phyloP scores from a whole-genome alignment of 2,329 filamentous ascomycete species.

The Blastomyces gilchristii region DNA sequence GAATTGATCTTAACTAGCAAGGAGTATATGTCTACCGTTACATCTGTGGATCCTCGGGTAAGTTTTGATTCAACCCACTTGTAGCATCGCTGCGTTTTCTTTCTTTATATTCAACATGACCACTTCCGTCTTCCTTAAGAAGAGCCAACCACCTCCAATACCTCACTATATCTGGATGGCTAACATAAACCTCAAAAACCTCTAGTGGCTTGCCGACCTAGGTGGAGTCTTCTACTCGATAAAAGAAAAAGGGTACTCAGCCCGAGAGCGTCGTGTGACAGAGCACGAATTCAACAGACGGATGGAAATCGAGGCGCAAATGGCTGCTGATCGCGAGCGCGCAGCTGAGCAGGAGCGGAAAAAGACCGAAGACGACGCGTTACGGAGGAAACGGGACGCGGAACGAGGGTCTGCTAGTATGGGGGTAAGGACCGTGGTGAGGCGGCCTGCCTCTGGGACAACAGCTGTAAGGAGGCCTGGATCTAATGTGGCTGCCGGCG shows the following conservation, averaged over 20 bases:
- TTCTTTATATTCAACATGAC: not conserved
- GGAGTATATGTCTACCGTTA: constrained; percentile 97
- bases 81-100: not conserved
- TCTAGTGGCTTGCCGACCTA: constrained; percentile 77
- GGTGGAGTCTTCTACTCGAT: constrained; percentile 96
- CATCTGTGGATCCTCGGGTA: constrained; percentile 78
- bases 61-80: constrained; percentile 17
- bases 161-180: not conserved
- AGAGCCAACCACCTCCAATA: not conserved
- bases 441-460: constrained; percentile 23
- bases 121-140: not conserved
- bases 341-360: constrained; percentile 33
- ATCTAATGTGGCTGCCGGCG: constrained; percentile 15
- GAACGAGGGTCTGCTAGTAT: constrained; percentile 23
- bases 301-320: constrained; percentile 87
- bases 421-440: constrained; percentile 23
- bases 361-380: constrained; percentile 29
- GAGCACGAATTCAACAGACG: constrained; percentile 87
- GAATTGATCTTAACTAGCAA: constrained; percentile 94
- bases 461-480: constrained; percentile 23
- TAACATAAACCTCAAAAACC: not conserved
- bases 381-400: constrained; percentile 27
- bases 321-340: constrained; percentile 70
- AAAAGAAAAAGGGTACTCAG: constrained; percentile 94
- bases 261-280: constrained; percentile 71